phyloP scores from a whole-genome alignment of 2,329 filamentous ascomycete species.

The Epichloe bromicola region DNA sequence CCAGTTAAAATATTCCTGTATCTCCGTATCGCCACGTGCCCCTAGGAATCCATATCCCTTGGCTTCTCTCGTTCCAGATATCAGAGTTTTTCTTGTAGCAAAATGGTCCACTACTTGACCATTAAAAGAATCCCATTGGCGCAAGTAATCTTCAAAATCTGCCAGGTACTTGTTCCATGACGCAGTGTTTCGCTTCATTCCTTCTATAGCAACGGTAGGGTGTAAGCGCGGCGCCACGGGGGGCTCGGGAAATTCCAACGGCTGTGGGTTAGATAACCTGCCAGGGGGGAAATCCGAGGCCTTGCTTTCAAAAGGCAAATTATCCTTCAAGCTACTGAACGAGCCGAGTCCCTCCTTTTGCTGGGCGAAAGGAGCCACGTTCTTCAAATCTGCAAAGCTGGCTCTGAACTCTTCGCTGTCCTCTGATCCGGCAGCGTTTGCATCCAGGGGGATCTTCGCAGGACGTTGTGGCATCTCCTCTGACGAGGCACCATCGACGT shows the following conservation, averaged over 20 bases:
- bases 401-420: slow-evolving; percentile 42
- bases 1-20: slow-evolving; percentile 45
- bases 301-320: slow-evolving; percentile 42
- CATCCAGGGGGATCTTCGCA: slow-evolving; percentile 14
- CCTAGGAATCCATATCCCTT: slow-evolving; percentile 35
- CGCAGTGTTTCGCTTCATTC: slow-evolving; percentile 27
- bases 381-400: slow-evolving; percentile 40
- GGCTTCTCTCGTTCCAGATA: slow-evolving; percentile 23
- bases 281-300: slow-evolving; percentile 29
- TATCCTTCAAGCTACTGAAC: slow-evolving; percentile 41
- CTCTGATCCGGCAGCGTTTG: slow-evolving; percentile 36
- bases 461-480: slow-evolving; percentile 10
- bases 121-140: slow-evolving; percentile 36
- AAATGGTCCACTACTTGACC: slow-evolving; percentile 43
- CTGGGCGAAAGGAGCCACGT: slow-evolving; percentile 40
- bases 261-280: slow-evolving; percentile 19
- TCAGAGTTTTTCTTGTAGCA: slow-evolving; percentile 32
- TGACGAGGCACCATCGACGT: slow-evolving; percentile 20
- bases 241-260: slow-evolving; percentile 32
- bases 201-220: slow-evolving; percentile 26
- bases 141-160: slow-evolving; percentile 41
- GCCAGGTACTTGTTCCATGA: slow-evolving; percentile 39
- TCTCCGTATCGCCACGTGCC: slow-evolving; percentile 28
- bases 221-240: slow-evolving; percentile 38
- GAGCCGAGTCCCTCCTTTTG: slow-evolving; percentile 37